These are phyloP conservation scores for Saccharum hybrid DNA, from an alignment of 202 grass and related monocot species.

Conservation along the genomic window DNA sequence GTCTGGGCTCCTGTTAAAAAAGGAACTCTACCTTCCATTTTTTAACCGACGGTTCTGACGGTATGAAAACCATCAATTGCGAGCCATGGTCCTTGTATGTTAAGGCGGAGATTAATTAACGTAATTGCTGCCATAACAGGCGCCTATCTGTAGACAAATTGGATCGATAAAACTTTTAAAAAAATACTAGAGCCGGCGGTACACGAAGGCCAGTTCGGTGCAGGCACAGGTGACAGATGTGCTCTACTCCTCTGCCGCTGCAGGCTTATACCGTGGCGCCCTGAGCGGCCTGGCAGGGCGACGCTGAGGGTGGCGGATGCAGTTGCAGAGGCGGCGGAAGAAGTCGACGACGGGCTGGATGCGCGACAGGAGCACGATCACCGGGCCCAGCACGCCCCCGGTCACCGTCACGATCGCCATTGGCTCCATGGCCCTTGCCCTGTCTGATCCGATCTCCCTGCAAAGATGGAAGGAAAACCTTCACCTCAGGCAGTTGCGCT, in stretches of 20 bases:
- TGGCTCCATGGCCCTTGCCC: constrained; percentile 43
- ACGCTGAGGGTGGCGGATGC: constrained; percentile 51
- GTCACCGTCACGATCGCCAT: constrained; percentile 68
- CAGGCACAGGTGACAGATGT: background rate
- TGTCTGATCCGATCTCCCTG: background rate
- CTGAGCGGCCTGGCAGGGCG: constrained; percentile 49
- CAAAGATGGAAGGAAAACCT: background rate
- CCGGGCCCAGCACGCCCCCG: constrained; percentile 51
- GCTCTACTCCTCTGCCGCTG: background rate
- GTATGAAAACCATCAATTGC: too few relatives aligned
- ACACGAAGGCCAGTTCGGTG: too few relatives aligned
- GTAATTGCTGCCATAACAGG: too few relatives aligned
- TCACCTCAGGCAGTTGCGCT: background rate
- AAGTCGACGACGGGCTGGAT: constrained; percentile 54
- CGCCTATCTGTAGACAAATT: too few relatives aligned
- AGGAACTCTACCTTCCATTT: too few relatives aligned
- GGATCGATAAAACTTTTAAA: too few relatives aligned
- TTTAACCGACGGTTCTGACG: too few relatives aligned
- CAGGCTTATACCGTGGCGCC: constrained; percentile 53
- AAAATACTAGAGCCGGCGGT: too few relatives aligned
- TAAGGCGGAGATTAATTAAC: too few relatives aligned
- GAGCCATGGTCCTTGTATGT: too few relatives aligned
- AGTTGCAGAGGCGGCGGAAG: constrained; percentile 53
- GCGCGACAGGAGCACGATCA: constrained; percentile 54
- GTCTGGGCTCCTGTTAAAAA: too few relatives aligned